These are phyloP conservation scores for Brasilioporus rufonigricans DNA, from an alignment of 768 basidiomycete species.

Conservation along the genomic window DNA sequence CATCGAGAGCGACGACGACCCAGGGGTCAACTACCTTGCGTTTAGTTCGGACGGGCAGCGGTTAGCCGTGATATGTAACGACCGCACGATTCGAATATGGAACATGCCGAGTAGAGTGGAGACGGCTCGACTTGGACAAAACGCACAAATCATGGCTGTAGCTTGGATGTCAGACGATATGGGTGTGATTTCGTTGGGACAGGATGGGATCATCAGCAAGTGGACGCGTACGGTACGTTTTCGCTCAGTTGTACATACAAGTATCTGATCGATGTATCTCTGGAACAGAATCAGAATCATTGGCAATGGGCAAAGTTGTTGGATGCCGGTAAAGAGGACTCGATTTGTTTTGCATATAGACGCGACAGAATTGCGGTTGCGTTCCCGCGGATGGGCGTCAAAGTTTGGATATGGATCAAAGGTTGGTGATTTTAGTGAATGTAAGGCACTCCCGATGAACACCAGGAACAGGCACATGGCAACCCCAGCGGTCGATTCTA, in stretches of 20 bases:
- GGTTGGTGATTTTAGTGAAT: constrained; percentile 34
- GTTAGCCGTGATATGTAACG: constrained; percentile 60
- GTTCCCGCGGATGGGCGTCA: constrained; percentile 56
- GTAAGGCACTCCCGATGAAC: background rate
- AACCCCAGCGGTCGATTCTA: constrained; percentile 58
- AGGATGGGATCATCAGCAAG: constrained; percentile 55
- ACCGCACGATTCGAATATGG: constrained; percentile 66
- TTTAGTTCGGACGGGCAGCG: constrained; percentile 53
- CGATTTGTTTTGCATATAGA: constrained; percentile 51
- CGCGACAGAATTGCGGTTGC: constrained; percentile 63
- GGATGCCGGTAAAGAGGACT: constrained; percentile 46
- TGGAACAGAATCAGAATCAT: constrained; percentile 41
- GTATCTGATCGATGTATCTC: background rate
- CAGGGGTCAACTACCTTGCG: constrained; percentile 45
- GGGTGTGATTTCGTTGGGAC: constrained; percentile 55
- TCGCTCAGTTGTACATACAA: background rate
- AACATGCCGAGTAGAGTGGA: constrained; percentile 46
- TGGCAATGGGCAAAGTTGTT: constrained; percentile 60
- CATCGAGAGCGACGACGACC: constrained; percentile 46
- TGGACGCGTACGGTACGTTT: constrained; percentile 56
- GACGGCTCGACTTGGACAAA: constrained; percentile 55
- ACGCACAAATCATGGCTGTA: constrained; percentile 45
- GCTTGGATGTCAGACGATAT: constrained; percentile 60
- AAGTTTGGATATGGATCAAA: constrained; percentile 61
- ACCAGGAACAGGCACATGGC: constrained; percentile 52